Conservation (phyloP, 768 basidiomycete genomes). For the Fomitopsis pulvina region DNA sequence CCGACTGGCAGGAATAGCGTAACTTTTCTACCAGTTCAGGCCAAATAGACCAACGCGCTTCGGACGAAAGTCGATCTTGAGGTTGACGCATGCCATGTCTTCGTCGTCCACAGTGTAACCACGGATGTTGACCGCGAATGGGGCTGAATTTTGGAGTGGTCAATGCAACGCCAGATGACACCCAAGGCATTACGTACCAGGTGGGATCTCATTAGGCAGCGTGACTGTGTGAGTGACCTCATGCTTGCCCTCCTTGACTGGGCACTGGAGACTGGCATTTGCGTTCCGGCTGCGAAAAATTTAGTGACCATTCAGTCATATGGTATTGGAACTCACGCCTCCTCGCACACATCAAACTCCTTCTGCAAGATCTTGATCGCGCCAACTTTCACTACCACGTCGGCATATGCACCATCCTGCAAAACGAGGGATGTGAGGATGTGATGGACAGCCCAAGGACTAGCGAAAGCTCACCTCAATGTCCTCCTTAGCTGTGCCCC, state of each 20-base stretch:
- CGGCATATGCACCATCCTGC: conserved; percentile 87
- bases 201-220: conserved; percentile 89
- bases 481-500: conserved; percentile 45
- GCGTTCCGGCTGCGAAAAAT: conserved; percentile 51
- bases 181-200: conserved; percentile 35
- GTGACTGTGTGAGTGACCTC: conserved; percentile 75
- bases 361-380: conserved; percentile 83
- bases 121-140: conserved; percentile 64
- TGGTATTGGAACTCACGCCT: conserved; percentile 72
- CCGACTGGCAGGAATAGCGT: background rate
- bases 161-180: background rate
- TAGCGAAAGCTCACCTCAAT: conserved; percentile 57
- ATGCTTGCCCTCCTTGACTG: conserved; percentile 67
- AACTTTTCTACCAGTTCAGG: conserved; percentile 18
- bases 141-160: conserved; percentile 48
- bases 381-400: conserved; percentile 91
- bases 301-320: background rate
- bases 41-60: conserved; percentile 12
- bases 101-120: conserved; percentile 71
- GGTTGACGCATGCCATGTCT: conserved; percentile 71
- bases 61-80: conserved; percentile 72
- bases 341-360: conserved; percentile 84
- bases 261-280: conserved; percentile 77
- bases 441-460: background rate
- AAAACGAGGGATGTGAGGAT: background rate